These are phyloP conservation scores for Citrus australasica DNA, from an alignment of 345 rosid species.

Conservation along the genomic window DNA sequence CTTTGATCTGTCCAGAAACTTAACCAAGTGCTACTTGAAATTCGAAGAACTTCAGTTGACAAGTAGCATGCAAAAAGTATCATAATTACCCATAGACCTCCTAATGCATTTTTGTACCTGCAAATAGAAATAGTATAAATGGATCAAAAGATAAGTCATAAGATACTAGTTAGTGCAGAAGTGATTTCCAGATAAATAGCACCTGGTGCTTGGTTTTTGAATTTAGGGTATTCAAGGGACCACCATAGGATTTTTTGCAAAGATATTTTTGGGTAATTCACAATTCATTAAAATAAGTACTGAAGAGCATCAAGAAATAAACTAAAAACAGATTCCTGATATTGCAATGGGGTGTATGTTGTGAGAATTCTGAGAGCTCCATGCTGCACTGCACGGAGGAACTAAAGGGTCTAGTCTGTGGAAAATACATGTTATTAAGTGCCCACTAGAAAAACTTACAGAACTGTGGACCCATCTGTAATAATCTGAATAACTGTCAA, in stretches of 20 bases:
- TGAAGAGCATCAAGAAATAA: not conserved
- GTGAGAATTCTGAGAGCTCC: not conserved
- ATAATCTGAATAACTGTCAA: too few relatives aligned
- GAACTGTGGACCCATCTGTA: too few relatives aligned
- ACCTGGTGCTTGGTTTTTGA: not conserved
- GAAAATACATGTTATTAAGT: not conserved
- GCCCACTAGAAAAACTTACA: too few relatives aligned
- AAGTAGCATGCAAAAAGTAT: slow-evolving; percentile 70
- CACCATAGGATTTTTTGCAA: not conserved
- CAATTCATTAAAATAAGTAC: not conserved
- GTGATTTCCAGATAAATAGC: not conserved
- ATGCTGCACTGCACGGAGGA: not conserved
- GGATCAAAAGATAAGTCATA: not conserved
- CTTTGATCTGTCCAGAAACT: slow-evolving; percentile 86
- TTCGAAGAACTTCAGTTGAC: slow-evolving; percentile 74
- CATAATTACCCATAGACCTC: slow-evolving; percentile 84
- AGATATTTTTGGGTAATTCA: not conserved
- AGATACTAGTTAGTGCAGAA: not conserved
- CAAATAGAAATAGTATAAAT: slow-evolving; percentile 10
- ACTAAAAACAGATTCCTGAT: not conserved
- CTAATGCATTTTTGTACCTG: slow-evolving; percentile 89
- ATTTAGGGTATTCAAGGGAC: not conserved
- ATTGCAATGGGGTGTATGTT: not conserved
- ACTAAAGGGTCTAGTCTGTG: not conserved
- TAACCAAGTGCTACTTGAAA: slow-evolving; percentile 91